Base-by-base conservation (phyloP, 305 asterid species). In the Coffea humblotiana region DNA sequence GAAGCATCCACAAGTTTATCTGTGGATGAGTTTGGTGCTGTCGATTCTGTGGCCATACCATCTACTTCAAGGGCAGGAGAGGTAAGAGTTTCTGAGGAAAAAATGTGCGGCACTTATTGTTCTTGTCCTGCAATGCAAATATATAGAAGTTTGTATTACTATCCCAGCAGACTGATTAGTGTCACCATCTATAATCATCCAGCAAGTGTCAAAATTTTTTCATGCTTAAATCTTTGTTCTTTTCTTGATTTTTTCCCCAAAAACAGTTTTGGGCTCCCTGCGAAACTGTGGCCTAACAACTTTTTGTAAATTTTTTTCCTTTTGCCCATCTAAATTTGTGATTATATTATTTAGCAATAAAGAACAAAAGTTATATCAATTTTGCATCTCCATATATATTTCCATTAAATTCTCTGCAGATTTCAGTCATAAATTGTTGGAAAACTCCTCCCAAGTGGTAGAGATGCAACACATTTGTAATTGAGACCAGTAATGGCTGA, bases 11-110 rank as follows among this genome's bases (percentile, higher is more conserved):
- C 89, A 45, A 86, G 91, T 80, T 83, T 91, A 81, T 86, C 93
- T 40, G 48, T 84, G 71, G 91, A 86, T 81, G 90, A 87, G 75
- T 86, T 86, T 43, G 80, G 84, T 73, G 91, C 84, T 77, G 91
- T 89, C 75, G 97, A 91, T 83, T 88, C 97, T 43, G 87, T 90
- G 47, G 87, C 94, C 77, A 61, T 91, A 72, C 97, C 95, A 81
- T 88, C 94, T 82, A 87, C 98, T 86, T 96, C 98, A 69, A 90
- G 89, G 82, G 90, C 84, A 43, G 82, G 88, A 15, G 99, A 92
- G 97, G 99, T 96, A 81, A 83, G 81, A 74, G 29, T 64, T 70
- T n/a, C 15, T 72, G 13, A 47, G 56, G 15, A 70, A 40, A 78
- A 52, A n/a, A 15, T 23, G 35, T 60, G 58, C 78, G n/a, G 81